Conservation (phyloP, 106 monocot genomes). For the Dioscorea dumetorum region DNA sequence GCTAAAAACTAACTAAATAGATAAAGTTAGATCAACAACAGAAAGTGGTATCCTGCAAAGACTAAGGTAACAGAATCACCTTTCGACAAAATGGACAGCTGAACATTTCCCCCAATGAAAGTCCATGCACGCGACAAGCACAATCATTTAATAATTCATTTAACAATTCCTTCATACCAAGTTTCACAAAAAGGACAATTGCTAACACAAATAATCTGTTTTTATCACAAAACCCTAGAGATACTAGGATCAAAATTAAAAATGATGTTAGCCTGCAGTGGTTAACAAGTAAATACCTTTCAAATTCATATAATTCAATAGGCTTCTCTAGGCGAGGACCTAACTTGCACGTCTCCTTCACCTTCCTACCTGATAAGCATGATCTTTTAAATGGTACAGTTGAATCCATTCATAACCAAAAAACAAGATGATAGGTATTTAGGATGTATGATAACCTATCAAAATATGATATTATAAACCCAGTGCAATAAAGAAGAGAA, state of each 20-base stretch:
- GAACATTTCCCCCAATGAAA: slow-evolving; percentile 16
- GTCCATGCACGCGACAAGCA: slow-evolving; percentile 15
- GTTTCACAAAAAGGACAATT: too few relatives aligned
- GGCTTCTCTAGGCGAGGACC: slow-evolving; percentile 83
- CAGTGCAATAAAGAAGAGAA: neutral
- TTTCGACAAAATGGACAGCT: slow-evolving; percentile 99
- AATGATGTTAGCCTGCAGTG: neutral
- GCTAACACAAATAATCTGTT: too few relatives aligned
- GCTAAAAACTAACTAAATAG: neutral
- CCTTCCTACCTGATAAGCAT: slow-evolving; percentile 44
- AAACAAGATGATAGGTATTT: too few relatives aligned
- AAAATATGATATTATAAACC: neutral
- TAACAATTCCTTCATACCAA: neutral
- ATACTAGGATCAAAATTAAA: neutral
- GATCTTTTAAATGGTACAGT: neutral
- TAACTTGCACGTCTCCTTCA: slow-evolving; percentile 78
- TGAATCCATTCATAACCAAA: too few relatives aligned
- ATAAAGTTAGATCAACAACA: neutral
- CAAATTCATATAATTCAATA: slow-evolving; percentile 98
- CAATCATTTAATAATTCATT: slow-evolving; percentile 14
- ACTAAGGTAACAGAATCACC: slow-evolving; percentile 28
- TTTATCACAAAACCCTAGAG: neutral
- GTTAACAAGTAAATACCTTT: slow-evolving; percentile 38
- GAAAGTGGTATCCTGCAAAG: neutral
- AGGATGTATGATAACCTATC: neutral